Base-by-base conservation (phyloP, 192 early-diverging fungal species). In the Linnemannia exigua region DNA sequence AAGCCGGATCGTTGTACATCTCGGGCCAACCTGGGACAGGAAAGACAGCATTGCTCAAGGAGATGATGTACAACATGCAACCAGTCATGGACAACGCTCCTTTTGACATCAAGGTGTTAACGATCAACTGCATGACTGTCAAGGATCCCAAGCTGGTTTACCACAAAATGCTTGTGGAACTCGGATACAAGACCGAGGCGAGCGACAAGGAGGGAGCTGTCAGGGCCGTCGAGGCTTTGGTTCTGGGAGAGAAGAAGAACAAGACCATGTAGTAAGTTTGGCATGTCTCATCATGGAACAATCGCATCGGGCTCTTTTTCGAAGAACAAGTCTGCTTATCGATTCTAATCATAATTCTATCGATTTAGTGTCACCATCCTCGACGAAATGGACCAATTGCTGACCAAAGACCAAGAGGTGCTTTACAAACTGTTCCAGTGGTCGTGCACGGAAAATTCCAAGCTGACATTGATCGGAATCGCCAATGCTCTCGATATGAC, bases 401-500 rank as follows among this genome's bases (percentile, higher is more conserved):
- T 96, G 22, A 95, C 95, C 25, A 90, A 88, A 73, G 91, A 96
- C 74, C 93, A 96, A 83, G 91, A 95, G 20, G 93, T 97, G 3
- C 89, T 98, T 20, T 98, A 98, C 85, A 92, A 94, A 20, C 87
- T 98, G 9, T 98, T 98, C 89, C 95, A 95, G 76, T 93, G 91
- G 94, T 82, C 93, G 12, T 87, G 81, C 17, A 79, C 89, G 41
- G 87, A 91, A 2, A 70, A 82, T 15, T 95, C 96, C 71, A 87
- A 90, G 0, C 81, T 99, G 37, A 91, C 92, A 3, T 83, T 99
- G 50, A 93, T 99, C 38, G 98, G 97, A n/a, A 98, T 99, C 63
- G 96, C 97, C 41, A 99, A 99, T 85, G 96, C 97, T 0, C 83
- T 99, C 15, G 95, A 98, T 85, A 88, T 98, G 74, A 96, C 97